These are phyloP conservation scores for Sugiyamaella pinicola DNA, from an alignment of 1,139 yeast genomes.

Conservation along the genomic window DNA sequence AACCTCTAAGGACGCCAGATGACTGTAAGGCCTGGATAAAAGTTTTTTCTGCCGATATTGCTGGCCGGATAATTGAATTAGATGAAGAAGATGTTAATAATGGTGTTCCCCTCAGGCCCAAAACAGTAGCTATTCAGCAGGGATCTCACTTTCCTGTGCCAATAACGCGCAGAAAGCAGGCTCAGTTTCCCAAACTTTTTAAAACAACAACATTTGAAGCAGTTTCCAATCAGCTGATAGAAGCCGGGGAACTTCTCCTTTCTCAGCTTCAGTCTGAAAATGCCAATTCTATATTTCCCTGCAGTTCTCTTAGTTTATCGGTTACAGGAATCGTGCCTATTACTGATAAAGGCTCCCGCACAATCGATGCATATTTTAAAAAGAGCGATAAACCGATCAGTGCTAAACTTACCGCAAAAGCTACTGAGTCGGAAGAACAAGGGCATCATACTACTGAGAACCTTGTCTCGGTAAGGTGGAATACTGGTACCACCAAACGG, in stretches of 20 bases:
- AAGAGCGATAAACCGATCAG: constrained; percentile 10
- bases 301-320: constrained; percentile 25
- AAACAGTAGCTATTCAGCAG: constrained; percentile 41
- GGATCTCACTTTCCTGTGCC: constrained; percentile 25
- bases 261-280: constrained; percentile 31
- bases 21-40: constrained; percentile 80
- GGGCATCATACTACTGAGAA: neutral
- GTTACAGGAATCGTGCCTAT: constrained; percentile 25
- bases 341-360: constrained; percentile 20
- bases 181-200: constrained; percentile 26
- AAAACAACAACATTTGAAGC: constrained; percentile 26
- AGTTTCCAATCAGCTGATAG: constrained; percentile 32
- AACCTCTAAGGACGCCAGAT: constrained; percentile 53
- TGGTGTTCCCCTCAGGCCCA: constrained; percentile 39
- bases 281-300: constrained; percentile 20
- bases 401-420: neutral
- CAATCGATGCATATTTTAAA: constrained; percentile 26
- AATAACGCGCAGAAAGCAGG: constrained; percentile 31
- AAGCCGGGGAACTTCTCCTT: constrained; percentile 36
- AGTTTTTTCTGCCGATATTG: constrained; percentile 80
- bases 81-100: constrained; percentile 53
- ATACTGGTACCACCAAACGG: neutral
- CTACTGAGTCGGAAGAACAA: constrained; percentile 1
- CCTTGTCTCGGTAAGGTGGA: neutral
- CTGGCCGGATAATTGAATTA: constrained; percentile 68